Evolutionary conservation across 352 stramenopile species (phyloP).

Genomic region (Thraustochytrium sp.): DNA sequence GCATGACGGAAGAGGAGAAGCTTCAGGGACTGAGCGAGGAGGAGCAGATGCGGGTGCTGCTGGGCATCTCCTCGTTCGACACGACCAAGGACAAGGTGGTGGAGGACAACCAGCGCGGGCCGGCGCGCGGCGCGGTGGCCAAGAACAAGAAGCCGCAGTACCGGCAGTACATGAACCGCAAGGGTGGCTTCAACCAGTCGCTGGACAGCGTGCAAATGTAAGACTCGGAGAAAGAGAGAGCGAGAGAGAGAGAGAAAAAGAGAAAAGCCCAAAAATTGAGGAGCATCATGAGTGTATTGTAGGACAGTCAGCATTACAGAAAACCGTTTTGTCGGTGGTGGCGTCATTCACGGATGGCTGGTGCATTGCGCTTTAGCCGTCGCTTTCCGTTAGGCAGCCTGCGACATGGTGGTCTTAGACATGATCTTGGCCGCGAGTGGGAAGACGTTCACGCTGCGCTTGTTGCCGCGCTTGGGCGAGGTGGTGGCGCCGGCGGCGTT

Average conservation of each 20-base stretch:
- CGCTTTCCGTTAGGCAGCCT: slow-evolving; percentile 15
- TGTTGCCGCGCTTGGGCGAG: not conserved
- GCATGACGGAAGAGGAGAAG: not conserved
- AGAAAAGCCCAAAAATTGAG: too few relatives aligned
- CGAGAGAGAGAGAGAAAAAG: not conserved
- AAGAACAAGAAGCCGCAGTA: slow-evolving; percentile 88
- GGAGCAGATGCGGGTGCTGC: slow-evolving; percentile 70
- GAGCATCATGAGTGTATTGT: too few relatives aligned
- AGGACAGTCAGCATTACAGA: not conserved
- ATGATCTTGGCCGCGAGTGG: slow-evolving; percentile 11
- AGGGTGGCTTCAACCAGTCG: slow-evolving; percentile 86
- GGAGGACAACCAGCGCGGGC: slow-evolving; percentile 76
- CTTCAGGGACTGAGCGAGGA: slow-evolving; percentile 59
- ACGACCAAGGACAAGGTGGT: slow-evolving; percentile 84
- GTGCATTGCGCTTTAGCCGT: not conserved
- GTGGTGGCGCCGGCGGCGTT: not conserved
- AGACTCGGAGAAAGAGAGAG: not conserved
- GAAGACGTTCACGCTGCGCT: slow-evolving; percentile 10
- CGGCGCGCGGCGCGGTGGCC: slow-evolving; percentile 67
- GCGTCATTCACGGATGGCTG: not conserved
- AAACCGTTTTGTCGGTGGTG: not conserved
- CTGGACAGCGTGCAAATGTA: slow-evolving; percentile 68
- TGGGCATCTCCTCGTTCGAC: slow-evolving; percentile 82
- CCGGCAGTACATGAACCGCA: slow-evolving; percentile 94
- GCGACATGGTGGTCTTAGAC: slow-evolving; percentile 17